Evolutionary conservation across 1,139 yeast genomes (phyloP).

Genomic region (Oligophagozyma castellii): DNA sequence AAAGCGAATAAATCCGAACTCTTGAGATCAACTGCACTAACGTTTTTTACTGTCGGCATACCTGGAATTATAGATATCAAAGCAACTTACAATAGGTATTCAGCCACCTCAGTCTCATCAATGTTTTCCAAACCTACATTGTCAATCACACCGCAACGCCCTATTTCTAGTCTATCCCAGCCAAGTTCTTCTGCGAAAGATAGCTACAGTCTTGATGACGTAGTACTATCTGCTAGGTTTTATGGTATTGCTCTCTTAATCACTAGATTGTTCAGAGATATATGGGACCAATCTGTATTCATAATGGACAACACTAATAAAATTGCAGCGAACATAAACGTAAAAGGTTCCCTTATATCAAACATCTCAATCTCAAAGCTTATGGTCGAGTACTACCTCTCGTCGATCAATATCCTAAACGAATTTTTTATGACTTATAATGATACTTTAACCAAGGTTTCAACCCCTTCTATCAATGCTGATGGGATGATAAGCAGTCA

Average conservation of each 20-base stretch:
- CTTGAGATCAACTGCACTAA: slow-evolving; percentile 28
- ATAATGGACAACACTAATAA: slow-evolving; percentile 25
- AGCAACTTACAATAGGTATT: slow-evolving; percentile 24
- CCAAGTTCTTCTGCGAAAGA: slow-evolving; percentile 2
- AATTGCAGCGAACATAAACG: slow-evolving; percentile 6
- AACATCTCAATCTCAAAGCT: slow-evolving; percentile 31
- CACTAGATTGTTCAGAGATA: slow-evolving; percentile 61
- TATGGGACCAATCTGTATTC: slow-evolving; percentile 69
- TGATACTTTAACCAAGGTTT: slow-evolving; percentile 49
- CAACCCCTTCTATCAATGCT: slow-evolving; percentile 26
- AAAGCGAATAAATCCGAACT: slow-evolving; percentile 49
- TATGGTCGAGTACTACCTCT: slow-evolving; percentile 51
- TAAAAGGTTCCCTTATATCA: slow-evolving; percentile 13
- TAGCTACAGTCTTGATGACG: slow-evolving; percentile 41
- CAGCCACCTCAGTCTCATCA: slow-evolving; percentile 19
- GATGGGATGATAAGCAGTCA: slow-evolving; percentile 11
- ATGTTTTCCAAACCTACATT: slow-evolving; percentile 15
- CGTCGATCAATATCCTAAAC: slow-evolving; percentile 43
- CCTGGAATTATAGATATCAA: slow-evolving; percentile 27
- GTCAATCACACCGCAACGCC: slow-evolving; percentile 13
- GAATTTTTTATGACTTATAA: slow-evolving; percentile 44
- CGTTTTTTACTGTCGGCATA: slow-evolving; percentile 27
- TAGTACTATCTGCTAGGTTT: slow-evolving; percentile 78
- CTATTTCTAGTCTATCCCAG: slow-evolving; percentile 4
- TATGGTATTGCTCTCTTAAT: slow-evolving; percentile 79